These are phyloP conservation scores for Hanseniaspora taiwanica DNA, from an alignment of 805 yeast species.

Conservation along the genomic window DNA sequence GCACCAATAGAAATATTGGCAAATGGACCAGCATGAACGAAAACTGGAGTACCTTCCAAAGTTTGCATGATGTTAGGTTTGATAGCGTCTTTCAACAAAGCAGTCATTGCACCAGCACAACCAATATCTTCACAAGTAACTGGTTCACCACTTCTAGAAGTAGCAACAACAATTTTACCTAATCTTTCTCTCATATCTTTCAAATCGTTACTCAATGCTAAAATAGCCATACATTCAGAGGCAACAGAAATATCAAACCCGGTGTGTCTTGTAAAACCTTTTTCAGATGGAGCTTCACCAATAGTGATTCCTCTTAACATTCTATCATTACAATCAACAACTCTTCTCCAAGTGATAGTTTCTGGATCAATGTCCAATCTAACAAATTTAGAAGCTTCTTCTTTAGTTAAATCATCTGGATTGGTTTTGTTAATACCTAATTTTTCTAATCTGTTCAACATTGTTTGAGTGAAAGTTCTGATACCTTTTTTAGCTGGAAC, in stretches of 20 bases:
- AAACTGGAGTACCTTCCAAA: constrained; percentile 76
- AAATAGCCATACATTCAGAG: constrained; percentile 74
- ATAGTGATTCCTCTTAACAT: constrained; percentile 65
- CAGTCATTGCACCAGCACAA: constrained; percentile 78
- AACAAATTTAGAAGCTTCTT: constrained; percentile 51
- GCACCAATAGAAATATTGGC: constrained; percentile 85
- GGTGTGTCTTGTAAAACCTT: constrained; percentile 55
- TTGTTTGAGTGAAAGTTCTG: constrained; percentile 53
- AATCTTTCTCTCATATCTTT: constrained; percentile 62
- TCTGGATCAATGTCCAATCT: constrained; percentile 68
- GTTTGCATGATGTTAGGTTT: constrained; percentile 84
- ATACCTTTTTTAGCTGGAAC: constrained; percentile 64
- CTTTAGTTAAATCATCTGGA: constrained; percentile 60
- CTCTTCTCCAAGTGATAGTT: constrained; percentile 70
- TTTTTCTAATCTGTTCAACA: constrained; percentile 53
- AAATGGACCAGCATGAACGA: constrained; percentile 82
- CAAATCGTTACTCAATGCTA: constrained; percentile 60
- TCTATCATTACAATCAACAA: constrained; percentile 75
- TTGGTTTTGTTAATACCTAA: constrained; percentile 56
- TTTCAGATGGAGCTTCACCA: constrained; percentile 74
- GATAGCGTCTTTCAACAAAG: constrained; percentile 66
- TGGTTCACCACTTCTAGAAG: constrained; percentile 56
- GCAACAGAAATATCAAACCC: constrained; percentile 83
- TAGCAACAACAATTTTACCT: constrained; percentile 64
- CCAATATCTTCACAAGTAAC: constrained; percentile 76